Evolutionary conservation across 768 basidiomycete species (phyloP), one percentile per base, ranked within the genome.

Genomic region (Auricularia sp.): DNA sequence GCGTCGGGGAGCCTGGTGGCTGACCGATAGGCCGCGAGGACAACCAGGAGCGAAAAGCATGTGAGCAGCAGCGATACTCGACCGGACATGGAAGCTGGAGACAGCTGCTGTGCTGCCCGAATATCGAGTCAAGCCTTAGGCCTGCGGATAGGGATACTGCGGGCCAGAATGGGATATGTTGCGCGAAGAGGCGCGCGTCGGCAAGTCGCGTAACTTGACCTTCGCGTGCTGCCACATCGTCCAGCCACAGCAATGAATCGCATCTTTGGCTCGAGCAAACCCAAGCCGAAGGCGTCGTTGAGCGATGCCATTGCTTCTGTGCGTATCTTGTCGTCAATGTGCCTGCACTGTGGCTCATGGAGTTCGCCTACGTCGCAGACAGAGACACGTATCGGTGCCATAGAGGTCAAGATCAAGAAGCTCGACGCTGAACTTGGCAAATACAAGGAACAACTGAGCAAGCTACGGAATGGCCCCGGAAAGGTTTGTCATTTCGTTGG

Each of bases 331-430:
- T 58, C 44, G 33, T 37, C 45, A 35, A 58, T 54, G 7, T 29
- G 29, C 29, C 29, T 29, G 64, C 65, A 61, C 47, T 62, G 35
- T 63, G 1, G 37, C 34, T 56, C 18, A 33, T 21, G 62, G 45
- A 39, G 35, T 5, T 29, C 24, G 10, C 3, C 64, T 64, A 0
- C 36, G 16, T 21, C 65, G 62, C 68, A 97, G 94, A 97, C 94
- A 73, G 95, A 98, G 74, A 75, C 83, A 0, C 86, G 95, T 63
- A 82, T 92, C 74, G 86, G 87, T 34, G 86, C 90, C 13, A 90
- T 97, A 67, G 94, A 99, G 74, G 95, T 98, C 74, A 99, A 98
- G 80, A 80, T 99, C 70, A 90, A 89, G 78, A 99, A 98, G 75
- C 83, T 99, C 35, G 95, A 98, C 71, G 95, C 88, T 4, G 97